Conservation (phyloP, 805 yeast genomes). For the Saccharomyces paradoxus region DNA sequence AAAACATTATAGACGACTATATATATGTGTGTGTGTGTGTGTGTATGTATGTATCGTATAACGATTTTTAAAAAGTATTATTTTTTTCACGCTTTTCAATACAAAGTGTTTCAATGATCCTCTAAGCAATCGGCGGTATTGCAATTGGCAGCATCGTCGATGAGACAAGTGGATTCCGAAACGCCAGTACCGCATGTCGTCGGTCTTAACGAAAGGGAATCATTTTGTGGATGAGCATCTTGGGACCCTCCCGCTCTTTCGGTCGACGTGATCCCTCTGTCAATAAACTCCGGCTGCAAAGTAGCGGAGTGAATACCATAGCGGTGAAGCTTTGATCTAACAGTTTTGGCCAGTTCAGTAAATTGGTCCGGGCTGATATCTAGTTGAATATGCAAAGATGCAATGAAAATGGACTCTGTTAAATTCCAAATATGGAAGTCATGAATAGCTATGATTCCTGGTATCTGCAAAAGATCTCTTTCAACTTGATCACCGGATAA, state of each 20-base stretch:
- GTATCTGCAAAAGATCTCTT: constrained; percentile 52
- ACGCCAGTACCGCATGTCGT: constrained; percentile 31
- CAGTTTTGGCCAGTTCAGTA: constrained; percentile 55
- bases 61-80: not conserved
- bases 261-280: constrained; percentile 17
- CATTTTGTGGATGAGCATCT: not conserved
- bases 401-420: constrained; percentile 75
- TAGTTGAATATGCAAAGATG: constrained; percentile 78
- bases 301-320: constrained; percentile 87
- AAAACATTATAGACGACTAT: not conserved
- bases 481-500: constrained; percentile 67
- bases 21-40: not conserved
- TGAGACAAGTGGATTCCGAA: constrained; percentile 36
- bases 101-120: not conserved
- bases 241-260: constrained; percentile 11
- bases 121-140: constrained; percentile 38
- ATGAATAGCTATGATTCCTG: constrained; percentile 77
- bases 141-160: constrained; percentile 47
- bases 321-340: constrained; percentile 66
- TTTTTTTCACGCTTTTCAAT: not conserved
- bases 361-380: constrained; percentile 53
- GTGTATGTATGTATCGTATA: not conserved
- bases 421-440: constrained; percentile 94
- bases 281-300: constrained; percentile 82
- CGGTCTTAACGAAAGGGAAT: constrained; percentile 4